Percentiles rank a stretch among this genome's conserved stretches.
Conservation (phyloP, 164 flowering plant species). For the Magnolia changhungtana region DNA sequence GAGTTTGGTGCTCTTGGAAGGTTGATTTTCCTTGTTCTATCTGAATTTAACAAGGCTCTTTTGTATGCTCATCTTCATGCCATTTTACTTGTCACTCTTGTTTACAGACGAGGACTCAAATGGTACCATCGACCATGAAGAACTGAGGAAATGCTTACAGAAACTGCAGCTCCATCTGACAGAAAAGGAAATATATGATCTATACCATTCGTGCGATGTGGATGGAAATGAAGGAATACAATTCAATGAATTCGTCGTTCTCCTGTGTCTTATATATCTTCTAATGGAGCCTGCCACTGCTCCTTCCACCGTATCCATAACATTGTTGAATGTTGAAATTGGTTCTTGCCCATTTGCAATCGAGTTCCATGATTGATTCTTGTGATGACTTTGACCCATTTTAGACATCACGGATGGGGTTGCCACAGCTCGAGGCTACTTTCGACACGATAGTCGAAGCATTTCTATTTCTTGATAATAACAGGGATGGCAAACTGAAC, state of each 20-base stretch:
- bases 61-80: not conserved
- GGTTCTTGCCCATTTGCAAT: not conserved
- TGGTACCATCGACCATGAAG: conserved; percentile 55
- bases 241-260: conserved; percentile 69
- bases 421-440: conserved; percentile 49
- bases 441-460: conserved; percentile 64
- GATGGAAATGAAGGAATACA: conserved; percentile 57
- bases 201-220: conserved; percentile 58
- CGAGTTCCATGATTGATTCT: not conserved
- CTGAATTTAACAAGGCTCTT: not conserved
- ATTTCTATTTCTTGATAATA: conserved; percentile 72
- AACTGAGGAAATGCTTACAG: conserved; percentile 52
- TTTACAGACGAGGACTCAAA: conserved; percentile 56
- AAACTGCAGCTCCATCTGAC: conserved; percentile 41
- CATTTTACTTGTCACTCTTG: not conserved
- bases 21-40: not conserved
- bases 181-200: conserved; percentile 53
- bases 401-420: conserved; percentile 43
- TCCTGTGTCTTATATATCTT: conserved; percentile 68
- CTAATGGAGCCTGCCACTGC: conserved; percentile 38
- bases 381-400: conserved; percentile 16
- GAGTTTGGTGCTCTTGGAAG: conserved; percentile 17
- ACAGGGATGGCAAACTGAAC: conserved; percentile 70
- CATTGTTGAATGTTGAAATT: not conserved
- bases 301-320: conserved; percentile 22